Percentiles rank a stretch among this genome's conserved stretches.
Conservation (phyloP, 2,329 filamentous ascomycete genomes). For the Neofusicoccum laricinum region DNA sequence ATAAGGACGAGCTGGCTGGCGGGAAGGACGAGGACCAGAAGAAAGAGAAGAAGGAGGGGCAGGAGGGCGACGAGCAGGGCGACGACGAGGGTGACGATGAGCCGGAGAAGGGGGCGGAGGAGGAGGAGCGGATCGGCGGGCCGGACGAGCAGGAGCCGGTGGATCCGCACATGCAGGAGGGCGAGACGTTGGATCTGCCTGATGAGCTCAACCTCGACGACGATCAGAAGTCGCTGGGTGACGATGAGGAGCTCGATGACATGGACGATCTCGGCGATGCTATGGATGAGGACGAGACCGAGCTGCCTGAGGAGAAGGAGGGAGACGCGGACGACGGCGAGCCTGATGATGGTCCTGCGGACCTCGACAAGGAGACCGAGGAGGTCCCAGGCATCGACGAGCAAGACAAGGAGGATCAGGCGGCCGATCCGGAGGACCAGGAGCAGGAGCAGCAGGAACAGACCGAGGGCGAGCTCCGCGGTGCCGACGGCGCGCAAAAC, state of each 20-base stretch:
- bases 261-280: constrained; percentile 48
- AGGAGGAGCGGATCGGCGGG: constrained; percentile 59
- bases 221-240: constrained; percentile 47
- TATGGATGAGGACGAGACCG: constrained; percentile 40
- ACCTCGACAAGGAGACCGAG: constrained; percentile 33
- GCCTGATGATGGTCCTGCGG: constrained; percentile 27
- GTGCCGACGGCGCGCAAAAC: constrained; percentile 34
- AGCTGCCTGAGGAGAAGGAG: constrained; percentile 34
- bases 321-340: constrained; percentile 35
- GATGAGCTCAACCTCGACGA: constrained; percentile 84
- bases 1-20: constrained; percentile 44
- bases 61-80: constrained; percentile 64
- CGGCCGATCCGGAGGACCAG: constrained; percentile 46
- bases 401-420: constrained; percentile 38
- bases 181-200: constrained; percentile 77
- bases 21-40: constrained; percentile 45
- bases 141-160: constrained; percentile 65
- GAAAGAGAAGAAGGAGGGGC: constrained; percentile 57
- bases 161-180: constrained; percentile 76
- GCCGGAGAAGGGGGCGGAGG: constrained; percentile 55
- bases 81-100: constrained; percentile 48
- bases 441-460: constrained; percentile 43
- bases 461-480: constrained; percentile 17
- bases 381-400: constrained; percentile 34
- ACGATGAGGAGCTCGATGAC: constrained; percentile 47